These are phyloP conservation scores for Trametes elegans DNA, from an alignment of 768 basidiomycete genomes.

Conservation along the genomic window DNA sequence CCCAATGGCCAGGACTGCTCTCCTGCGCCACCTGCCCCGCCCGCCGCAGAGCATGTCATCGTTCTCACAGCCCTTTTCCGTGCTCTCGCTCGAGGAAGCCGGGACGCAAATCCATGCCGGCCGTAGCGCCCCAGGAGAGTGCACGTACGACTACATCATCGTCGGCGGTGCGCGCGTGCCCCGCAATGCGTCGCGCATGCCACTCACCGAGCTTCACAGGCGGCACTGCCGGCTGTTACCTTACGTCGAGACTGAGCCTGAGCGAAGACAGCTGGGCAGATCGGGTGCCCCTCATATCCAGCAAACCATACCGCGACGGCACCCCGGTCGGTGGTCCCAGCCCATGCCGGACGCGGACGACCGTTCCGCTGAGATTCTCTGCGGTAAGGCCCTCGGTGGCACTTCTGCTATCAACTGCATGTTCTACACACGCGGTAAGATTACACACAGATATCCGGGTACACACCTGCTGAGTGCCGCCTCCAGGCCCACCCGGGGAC, in stretches of 20 bases:
- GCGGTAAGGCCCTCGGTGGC: conserved; percentile 41
- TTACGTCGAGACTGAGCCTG: conserved; percentile 52
- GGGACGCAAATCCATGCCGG: neutral
- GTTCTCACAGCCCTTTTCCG: neutral
- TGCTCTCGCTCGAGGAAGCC: neutral
- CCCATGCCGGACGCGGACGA: neutral
- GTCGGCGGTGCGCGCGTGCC: conserved; percentile 29
- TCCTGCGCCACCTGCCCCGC: no score
- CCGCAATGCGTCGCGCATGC: no score
- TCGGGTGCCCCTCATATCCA: conserved; percentile 30
- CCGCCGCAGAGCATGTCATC: neutral
- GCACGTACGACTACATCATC: conserved; percentile 32
- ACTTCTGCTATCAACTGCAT: conserved; percentile 46
- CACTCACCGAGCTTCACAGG: neutral
- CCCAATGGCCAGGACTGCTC: no score
- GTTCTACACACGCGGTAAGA: conserved; percentile 30
- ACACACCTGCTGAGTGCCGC: no score
- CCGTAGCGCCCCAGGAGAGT: neutral
- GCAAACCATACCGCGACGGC: conserved; percentile 23
- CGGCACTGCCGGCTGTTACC: conserved; percentile 59
- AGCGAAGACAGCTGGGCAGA: conserved; percentile 40
- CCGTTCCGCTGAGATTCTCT: conserved; percentile 9
- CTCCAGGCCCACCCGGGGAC: conserved; percentile 24
- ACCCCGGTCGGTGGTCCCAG: conserved; percentile 10
- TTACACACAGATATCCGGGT: no score